Conservation (phyloP, 768 basidiomycete genomes). For the Gloeopeniophorella convolvens region DNA sequence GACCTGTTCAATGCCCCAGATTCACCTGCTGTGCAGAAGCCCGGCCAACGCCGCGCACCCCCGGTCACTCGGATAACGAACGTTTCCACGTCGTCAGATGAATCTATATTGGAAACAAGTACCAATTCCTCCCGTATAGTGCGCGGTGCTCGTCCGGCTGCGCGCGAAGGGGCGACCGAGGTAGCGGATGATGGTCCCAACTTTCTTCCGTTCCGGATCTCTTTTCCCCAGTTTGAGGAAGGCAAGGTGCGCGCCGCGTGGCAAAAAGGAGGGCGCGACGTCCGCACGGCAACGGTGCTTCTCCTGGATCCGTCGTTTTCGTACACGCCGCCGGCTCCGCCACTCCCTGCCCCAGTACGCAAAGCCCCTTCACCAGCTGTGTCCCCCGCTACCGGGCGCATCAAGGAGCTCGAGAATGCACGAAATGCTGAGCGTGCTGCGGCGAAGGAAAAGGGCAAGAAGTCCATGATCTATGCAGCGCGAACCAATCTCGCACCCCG, state of each 20-base stretch:
- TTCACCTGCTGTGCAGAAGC: constrained; percentile 54
- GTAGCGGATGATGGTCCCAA: constrained; percentile 22
- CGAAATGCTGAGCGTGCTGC: constrained; percentile 58
- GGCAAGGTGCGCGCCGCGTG: constrained; percentile 57
- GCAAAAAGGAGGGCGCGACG: constrained; percentile 54
- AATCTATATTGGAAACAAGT: constrained; percentile 46
- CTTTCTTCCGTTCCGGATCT: constrained; percentile 57
- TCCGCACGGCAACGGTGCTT: constrained; percentile 51
- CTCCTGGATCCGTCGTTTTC: constrained; percentile 48
- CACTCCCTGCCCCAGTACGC: neutral
- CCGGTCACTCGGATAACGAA: constrained; percentile 25
- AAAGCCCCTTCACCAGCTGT: constrained; percentile 16
- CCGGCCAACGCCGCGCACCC: constrained; percentile 43
- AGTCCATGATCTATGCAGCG: constrained; percentile 77
- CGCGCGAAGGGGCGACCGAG: constrained; percentile 18
- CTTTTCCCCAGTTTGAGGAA: constrained; percentile 44
- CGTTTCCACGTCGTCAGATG: constrained; percentile 63
- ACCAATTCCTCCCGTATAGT: constrained; percentile 27
- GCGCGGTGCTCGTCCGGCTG: constrained; percentile 16
- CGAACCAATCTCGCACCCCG: constrained; percentile 39
- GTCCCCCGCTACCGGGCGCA: constrained; percentile 46
- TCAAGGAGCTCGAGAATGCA: constrained; percentile 70
- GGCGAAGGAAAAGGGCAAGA: constrained; percentile 68
- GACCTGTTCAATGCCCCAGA: constrained; percentile 37
- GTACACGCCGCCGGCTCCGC: constrained; percentile 22